Evolutionary conservation across 2,329 filamentous ascomycete species (phyloP).

Genomic region (Exophiala phaeomuriformis): DNA sequence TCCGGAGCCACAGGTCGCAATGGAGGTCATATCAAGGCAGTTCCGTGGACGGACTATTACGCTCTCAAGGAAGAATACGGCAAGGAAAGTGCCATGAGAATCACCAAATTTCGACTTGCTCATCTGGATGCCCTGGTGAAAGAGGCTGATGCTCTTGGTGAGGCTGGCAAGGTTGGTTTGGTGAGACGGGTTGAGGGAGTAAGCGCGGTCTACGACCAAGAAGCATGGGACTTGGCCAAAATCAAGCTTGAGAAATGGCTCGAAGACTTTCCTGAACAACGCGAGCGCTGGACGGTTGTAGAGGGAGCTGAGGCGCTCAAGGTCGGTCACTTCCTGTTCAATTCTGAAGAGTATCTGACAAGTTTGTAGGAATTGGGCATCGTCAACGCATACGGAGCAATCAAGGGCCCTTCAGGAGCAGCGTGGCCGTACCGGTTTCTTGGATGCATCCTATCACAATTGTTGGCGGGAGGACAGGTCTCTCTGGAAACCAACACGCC

Average conservation of each 20-base stretch:
- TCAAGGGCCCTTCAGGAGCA: slow-evolving; percentile 30
- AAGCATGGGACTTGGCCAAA: slow-evolving; percentile 17
- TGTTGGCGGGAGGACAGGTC: slow-evolving; percentile 17
- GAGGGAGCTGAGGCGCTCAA: slow-evolving; percentile 18
- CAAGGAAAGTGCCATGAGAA: slow-evolving; percentile 25
- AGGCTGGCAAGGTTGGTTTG: slow-evolving; percentile 23
- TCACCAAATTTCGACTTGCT: slow-evolving; percentile 27
- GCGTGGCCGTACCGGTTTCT: slow-evolving; percentile 36
- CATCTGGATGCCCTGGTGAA: slow-evolving; percentile 19
- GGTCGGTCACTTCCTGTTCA: slow-evolving; percentile 16
- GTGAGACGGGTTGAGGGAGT: slow-evolving; percentile 16
- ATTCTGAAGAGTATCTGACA: slow-evolving; percentile 1
- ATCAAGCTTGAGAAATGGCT: slow-evolving; percentile 13
- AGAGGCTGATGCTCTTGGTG: slow-evolving; percentile 16
- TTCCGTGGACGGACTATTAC: slow-evolving; percentile 18
- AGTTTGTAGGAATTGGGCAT: slow-evolving; percentile 19
- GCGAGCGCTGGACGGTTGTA: slow-evolving; percentile 10
- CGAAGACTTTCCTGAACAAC: slow-evolving; percentile 21
- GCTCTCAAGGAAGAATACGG: slow-evolving; percentile 15
- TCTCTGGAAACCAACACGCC: slow-evolving; percentile 26
- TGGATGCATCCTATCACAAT: slow-evolving; percentile 24
- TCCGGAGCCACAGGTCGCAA: slow-evolving; percentile 36
- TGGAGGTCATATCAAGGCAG: slow-evolving; percentile 32
- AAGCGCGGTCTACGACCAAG: slow-evolving; percentile 15
- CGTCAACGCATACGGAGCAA: slow-evolving; percentile 12